A percentile compares a stretch with the other conserved stretches of the same genome.
phyloP scores from a whole-genome alignment of 2,329 filamentous ascomycete species.

The Ascochyta viciae-villosae region DNA sequence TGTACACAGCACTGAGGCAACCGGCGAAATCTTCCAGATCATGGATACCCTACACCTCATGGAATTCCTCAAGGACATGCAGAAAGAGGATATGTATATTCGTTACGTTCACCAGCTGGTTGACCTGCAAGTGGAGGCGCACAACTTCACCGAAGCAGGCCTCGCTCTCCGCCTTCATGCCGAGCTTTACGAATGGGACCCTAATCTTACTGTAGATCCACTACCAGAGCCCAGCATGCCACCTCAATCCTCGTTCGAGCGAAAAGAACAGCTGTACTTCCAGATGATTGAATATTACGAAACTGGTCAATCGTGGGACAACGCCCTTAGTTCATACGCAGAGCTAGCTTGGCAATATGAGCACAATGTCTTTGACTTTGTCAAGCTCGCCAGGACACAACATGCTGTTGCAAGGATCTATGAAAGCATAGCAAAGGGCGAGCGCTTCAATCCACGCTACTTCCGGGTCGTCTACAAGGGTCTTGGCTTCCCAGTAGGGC shows the following conservation, averaged over 20 bases:
- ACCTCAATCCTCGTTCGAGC: conserved; percentile 85
- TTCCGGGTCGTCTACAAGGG: conserved; percentile 92
- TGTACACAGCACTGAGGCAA: conserved; percentile 78
- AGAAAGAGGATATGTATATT: conserved; percentile 95
- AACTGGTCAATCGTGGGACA: conserved; percentile 92
- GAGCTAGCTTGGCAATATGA: conserved; percentile 94
- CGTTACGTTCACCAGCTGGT: conserved; percentile 94
- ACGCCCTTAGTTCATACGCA: conserved; percentile 84
- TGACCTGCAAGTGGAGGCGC: conserved; percentile 73
- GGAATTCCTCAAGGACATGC: conserved; percentile 96
- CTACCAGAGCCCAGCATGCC: conserved; percentile 79
- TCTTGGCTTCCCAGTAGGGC: conserved; percentile 79
- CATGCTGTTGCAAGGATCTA: conserved; percentile 92
- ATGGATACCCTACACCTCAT: conserved; percentile 90
- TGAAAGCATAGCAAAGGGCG: conserved; percentile 83
- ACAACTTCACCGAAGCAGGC: conserved; percentile 86
- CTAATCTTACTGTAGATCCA: conserved; percentile 68
- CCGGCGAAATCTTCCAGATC: conserved; percentile 78
- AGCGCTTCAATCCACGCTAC: conserved; percentile 80
- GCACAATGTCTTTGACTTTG: conserved; percentile 85
- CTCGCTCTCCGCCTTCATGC: conserved; percentile 89
- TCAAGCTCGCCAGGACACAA: conserved; percentile 87
- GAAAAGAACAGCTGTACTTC: conserved; percentile 91
- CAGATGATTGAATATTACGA: conserved; percentile 95
- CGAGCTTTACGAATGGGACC: conserved; percentile 91